These are phyloP conservation scores for Metschnikowia santaceciliae DNA, from an alignment of 805 yeast species.

Conservation along the genomic window DNA sequence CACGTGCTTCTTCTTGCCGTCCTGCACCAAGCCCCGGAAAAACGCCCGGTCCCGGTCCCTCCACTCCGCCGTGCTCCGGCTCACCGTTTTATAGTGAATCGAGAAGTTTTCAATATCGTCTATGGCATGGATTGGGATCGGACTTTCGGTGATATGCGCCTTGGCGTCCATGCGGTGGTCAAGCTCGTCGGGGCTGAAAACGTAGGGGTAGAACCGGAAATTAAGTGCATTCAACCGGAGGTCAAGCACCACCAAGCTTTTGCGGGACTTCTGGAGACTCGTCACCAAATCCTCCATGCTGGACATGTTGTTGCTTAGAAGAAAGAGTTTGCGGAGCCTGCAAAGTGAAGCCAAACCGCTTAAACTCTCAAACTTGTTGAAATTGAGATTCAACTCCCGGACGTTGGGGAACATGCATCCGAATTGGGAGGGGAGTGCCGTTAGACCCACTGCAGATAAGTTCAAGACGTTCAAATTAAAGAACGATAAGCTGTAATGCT, in stretches of 20 bases:
- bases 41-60: conserved; percentile 32
- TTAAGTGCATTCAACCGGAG: conserved; percentile 48
- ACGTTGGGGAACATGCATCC: conserved; percentile 43
- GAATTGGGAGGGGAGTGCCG: conserved; percentile 35
- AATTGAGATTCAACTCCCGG: conserved; percentile 46
- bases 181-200: conserved; percentile 44
- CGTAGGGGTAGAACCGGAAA: conserved; percentile 47
- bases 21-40: conserved; percentile 20
- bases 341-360: conserved; percentile 28
- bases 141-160: conserved; percentile 16
- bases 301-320: conserved; percentile 45
- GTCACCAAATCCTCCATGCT: conserved; percentile 31
- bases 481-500: conserved; percentile 14
- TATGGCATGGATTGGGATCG: conserved; percentile 42
- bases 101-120: conserved; percentile 53
- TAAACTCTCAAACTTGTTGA: conserved; percentile 41
- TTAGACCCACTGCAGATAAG: conserved; percentile 47
- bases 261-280: conserved; percentile 28
- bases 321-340: conserved; percentile 35
- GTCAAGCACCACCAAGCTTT: conserved; percentile 39
- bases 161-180: conserved; percentile 18
- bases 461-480: conserved; percentile 37
- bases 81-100: conserved; percentile 42
- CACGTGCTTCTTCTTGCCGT: conserved; percentile 16
- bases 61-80: conserved; percentile 37